Evolutionary conservation across 257 asterid species (phyloP).

Genomic region (Solanum ossicruentum): DNA sequence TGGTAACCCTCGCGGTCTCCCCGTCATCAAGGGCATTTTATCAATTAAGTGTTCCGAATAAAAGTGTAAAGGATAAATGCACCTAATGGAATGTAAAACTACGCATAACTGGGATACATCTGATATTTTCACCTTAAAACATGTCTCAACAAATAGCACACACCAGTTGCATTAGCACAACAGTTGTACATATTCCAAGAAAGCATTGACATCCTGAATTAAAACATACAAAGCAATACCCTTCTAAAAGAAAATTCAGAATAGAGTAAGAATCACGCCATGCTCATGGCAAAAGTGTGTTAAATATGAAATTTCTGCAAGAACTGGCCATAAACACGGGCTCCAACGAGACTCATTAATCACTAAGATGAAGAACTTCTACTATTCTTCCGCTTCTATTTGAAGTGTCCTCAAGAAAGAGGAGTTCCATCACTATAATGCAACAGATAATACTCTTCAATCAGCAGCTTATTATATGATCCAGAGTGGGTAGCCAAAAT

Average conservation of each 20-base stretch:
- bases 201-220: not conserved
- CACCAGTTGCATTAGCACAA: not conserved
- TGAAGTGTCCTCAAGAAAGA: not conserved
- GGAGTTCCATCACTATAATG: not conserved
- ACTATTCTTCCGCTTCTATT: not conserved
- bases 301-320: not conserved
- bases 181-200: not conserved
- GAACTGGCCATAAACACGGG: not conserved
- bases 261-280: not conserved
- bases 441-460: not conserved
- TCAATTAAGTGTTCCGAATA: not conserved
- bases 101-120: not conserved
- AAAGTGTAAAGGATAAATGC: not conserved
- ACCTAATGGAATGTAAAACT: not conserved
- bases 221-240: not conserved
- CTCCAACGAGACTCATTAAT: not conserved
- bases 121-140: not conserved
- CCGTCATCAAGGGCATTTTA: not conserved
- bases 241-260: not conserved
- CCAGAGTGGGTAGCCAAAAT: not conserved
- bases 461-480: not conserved
- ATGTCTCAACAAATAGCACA: not conserved
- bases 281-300: not conserved
- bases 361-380: not conserved
- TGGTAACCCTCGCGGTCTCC: not conserved